Conservation (phyloP, 1,139 yeast genomes). For the Yamadazyma epiphylla region DNA sequence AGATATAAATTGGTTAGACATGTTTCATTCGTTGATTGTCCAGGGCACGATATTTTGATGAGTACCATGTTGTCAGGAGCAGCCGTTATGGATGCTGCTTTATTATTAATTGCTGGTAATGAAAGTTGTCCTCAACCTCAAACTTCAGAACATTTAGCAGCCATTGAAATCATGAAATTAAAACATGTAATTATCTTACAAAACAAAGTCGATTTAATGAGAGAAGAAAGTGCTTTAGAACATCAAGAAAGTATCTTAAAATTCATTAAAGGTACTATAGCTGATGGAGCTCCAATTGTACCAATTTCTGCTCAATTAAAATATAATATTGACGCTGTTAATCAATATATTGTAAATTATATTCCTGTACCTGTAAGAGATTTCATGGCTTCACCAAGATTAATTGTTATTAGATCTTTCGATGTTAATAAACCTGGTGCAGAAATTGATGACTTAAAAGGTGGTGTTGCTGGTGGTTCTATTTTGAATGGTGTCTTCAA, state of each 20-base stretch:
- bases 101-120: constrained; percentile 93
- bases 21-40: constrained; percentile 98
- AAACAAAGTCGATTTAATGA: constrained; percentile 97
- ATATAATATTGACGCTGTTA: constrained; percentile 97
- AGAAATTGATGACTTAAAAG: constrained; percentile 93
- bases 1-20: constrained; percentile 90
- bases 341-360: constrained; percentile 90
- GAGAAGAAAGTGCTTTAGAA: constrained; percentile 93
- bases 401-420: constrained; percentile 96
- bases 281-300: constrained; percentile 98
- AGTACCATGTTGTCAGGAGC: constrained; percentile 99
- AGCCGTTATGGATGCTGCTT: constrained; percentile 99
- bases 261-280: constrained; percentile 95
- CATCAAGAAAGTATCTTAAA: constrained; percentile 90
- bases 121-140: constrained; percentile 99
- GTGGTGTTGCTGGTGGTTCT: constrained; percentile 99
- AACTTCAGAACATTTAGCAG: constrained; percentile 98
- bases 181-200: constrained; percentile 95
- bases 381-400: constrained; percentile 87
- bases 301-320: constrained; percentile 99
- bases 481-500: constrained; percentile 95
- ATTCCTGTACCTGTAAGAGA: constrained; percentile 97
- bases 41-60: constrained; percentile 99
- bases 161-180: constrained; percentile 98
- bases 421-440: constrained; percentile 99